Evolutionary conservation across 2,329 filamentous ascomycete species (phyloP).

Genomic region (Domatiomyces globalis): DNA sequence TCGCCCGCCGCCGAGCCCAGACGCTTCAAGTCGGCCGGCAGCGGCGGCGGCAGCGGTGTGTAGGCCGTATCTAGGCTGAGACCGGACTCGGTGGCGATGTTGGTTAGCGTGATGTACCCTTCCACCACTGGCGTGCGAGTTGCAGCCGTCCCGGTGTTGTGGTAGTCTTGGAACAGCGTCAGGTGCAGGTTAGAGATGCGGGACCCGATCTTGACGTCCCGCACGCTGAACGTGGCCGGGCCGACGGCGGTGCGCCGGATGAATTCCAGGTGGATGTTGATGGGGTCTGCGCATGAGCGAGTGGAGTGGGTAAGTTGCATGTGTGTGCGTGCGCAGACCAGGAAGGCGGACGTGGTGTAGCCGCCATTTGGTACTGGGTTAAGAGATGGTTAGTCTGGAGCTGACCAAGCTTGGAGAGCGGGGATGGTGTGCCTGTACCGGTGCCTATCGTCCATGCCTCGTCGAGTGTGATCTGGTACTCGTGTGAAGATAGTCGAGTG

Average conservation of each 20-base stretch:
- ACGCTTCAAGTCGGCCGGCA: conserved; percentile 19
- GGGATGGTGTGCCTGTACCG: conserved; percentile 30
- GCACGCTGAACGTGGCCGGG: conserved; percentile 42
- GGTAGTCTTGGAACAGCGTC: conserved; percentile 33
- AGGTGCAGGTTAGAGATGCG: conserved; percentile 52
- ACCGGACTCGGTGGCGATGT: conserved; percentile 46
- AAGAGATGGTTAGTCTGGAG: conserved; percentile 6
- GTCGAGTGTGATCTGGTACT: conserved; percentile 42
- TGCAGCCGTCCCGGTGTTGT: conserved; percentile 27
- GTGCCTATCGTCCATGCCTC: conserved; percentile 52
- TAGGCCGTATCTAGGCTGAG: conserved; percentile 43
- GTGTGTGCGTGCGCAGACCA: conserved; percentile 45
- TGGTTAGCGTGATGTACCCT: conserved; percentile 51
- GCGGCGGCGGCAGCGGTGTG: conserved; percentile 30
- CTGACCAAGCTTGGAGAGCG: neutral
- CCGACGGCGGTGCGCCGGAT: conserved; percentile 48
- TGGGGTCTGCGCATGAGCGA: conserved; percentile 42
- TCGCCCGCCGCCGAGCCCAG: conserved; percentile 21
- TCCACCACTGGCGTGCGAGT: conserved; percentile 28
- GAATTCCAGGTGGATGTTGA: conserved; percentile 52
- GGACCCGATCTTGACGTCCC: conserved; percentile 50
- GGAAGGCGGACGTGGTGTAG: conserved; percentile 50
- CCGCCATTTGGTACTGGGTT: conserved; percentile 55
- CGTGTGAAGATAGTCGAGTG: conserved; percentile 34
- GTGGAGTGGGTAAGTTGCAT: conserved; percentile 39